Base-by-base conservation (phyloP, 805 yeast genomes). In the Diddensiella santjacobensis region DNA sequence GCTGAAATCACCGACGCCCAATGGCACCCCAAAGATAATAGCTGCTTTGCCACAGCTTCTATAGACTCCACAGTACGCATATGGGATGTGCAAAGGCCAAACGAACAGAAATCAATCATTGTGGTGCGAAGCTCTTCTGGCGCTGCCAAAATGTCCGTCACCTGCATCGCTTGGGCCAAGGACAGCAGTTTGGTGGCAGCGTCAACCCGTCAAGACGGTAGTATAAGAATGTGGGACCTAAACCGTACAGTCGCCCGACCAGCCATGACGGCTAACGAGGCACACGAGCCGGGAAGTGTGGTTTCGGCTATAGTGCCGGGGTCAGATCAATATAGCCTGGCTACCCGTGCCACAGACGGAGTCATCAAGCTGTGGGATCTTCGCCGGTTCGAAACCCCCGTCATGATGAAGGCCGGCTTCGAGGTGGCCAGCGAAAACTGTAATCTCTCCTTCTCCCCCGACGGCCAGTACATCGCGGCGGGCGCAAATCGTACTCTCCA, bases 31-130 rank as follows among this genome's bases (percentile, higher is more conserved):
- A 24, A 45, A 11, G 40, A 47, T 40, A 33, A 26, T 4, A 17
- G 23, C 2, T 41, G 31, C 11, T 66, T 67, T 40, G 59, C 60
- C 8, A 68, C 72, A 2, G 49, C 56, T 1, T 50, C 63, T 1
- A 42, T 42, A 5, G 71, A 68, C 48, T 56, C 62, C 4, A 68
- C 72, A 1, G 56, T 69, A 2, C 52, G 71, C 3, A 51, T 66
- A 6, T 68, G 71, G 71, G 71, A 68, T 45, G 53, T 50, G 4
- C 45, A 52, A 30, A 50, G 47, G 3, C 39, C 45, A 22, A 52
- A 56, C 10, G 23, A 55, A 18, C 66, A 65, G 36, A 52, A 54
- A 39, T 49, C 58, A 10, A 64, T 65, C 19, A 62, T 65, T 20
- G 58, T 60, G 23, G 54, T 60, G 29, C 55, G 61, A 20, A 42